Conservation (phyloP, 2,329 filamentous ascomycete species). For the Cladophialophora chaetospira region DNA sequence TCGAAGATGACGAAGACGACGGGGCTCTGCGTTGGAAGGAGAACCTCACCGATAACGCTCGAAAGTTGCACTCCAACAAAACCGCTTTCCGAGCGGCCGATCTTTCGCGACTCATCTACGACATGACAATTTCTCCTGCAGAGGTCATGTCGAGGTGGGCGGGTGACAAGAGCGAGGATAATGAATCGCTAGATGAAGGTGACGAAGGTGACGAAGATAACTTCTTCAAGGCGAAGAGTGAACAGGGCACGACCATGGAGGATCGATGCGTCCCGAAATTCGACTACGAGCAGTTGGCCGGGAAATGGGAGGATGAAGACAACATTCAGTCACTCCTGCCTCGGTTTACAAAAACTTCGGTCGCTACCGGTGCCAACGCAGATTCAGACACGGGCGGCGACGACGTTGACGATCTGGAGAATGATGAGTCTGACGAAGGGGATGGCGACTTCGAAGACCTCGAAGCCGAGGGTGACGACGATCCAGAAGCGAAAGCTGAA, state of each 20-base stretch:
- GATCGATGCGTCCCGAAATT: conserved; percentile 77
- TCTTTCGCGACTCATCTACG: conserved; percentile 85
- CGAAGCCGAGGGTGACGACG: conserved; percentile 64
- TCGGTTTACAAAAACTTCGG: conserved; percentile 72
- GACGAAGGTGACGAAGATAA: conserved; percentile 67
- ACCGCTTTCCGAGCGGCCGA: conserved; percentile 77
- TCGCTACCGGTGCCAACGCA: conserved; percentile 59
- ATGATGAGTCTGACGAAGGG: conserved; percentile 61
- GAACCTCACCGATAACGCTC: conserved; percentile 76
- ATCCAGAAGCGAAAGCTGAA: conserved; percentile 38
- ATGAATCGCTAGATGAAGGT: conserved; percentile 60
- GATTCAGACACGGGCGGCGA: conserved; percentile 56
- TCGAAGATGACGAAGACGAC: conserved; percentile 62
- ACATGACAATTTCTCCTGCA: conserved; percentile 71
- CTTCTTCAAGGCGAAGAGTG: conserved; percentile 60
- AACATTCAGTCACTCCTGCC: conserved; percentile 73
- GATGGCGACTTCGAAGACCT: conserved; percentile 85
- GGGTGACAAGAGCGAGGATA: conserved; percentile 64
- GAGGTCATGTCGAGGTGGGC: conserved; percentile 80
- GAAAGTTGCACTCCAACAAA: conserved; percentile 67
- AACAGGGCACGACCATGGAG: conserved; percentile 59
- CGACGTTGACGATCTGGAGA: conserved; percentile 56
- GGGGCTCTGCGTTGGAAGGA: conserved; percentile 82
- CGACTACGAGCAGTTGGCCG: conserved; percentile 77
- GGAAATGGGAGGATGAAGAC: conserved; percentile 81